Conservation (phyloP, 1,284 basidiomycete species). For the Ceratobasidium sp. region DNA sequence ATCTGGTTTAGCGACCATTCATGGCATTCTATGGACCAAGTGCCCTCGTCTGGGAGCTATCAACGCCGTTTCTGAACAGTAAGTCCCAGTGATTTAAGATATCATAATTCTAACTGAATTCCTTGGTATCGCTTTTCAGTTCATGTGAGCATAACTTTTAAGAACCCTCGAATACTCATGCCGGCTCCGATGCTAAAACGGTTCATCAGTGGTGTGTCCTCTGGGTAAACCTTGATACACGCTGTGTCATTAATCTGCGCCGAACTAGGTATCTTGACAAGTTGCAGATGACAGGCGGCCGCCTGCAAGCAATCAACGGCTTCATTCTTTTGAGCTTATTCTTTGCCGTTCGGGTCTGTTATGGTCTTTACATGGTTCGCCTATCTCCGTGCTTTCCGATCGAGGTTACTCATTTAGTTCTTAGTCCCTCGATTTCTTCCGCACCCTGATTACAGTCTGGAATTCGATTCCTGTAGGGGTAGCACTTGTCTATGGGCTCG, state of each 20-base stretch:
- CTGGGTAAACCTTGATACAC: background rate
- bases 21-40: constrained; percentile 71
- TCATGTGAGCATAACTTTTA: constrained; percentile 16
- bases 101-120: background rate
- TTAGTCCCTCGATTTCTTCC: constrained; percentile 68
- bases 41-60: constrained; percentile 79
- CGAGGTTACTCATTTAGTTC: background rate
- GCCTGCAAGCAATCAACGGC: constrained; percentile 70
- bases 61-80: constrained; percentile 75
- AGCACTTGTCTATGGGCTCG: constrained; percentile 58
- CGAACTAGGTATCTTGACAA: constrained; percentile 72
- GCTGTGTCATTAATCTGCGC: constrained; percentile 3
- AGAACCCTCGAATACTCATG: background rate
- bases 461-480: constrained; percentile 58
- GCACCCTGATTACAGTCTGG: constrained; percentile 59
- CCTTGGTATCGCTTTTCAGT: constrained; percentile 10
- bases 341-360: constrained; percentile 66
- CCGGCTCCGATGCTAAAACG: background rate
- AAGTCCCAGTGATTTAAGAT: background rate
- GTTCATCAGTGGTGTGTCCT: constrained; percentile 25
- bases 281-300: constrained; percentile 68
- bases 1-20: constrained; percentile 65
- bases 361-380: constrained; percentile 66
- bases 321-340: constrained; percentile 65
- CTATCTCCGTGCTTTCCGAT: constrained; percentile 7